A percentile compares a stretch with the other conserved stretches of the same genome.
phyloP scores from a whole-genome alignment of 176 grass and related monocot species.

The Hyparrhenia diplandra region DNA sequence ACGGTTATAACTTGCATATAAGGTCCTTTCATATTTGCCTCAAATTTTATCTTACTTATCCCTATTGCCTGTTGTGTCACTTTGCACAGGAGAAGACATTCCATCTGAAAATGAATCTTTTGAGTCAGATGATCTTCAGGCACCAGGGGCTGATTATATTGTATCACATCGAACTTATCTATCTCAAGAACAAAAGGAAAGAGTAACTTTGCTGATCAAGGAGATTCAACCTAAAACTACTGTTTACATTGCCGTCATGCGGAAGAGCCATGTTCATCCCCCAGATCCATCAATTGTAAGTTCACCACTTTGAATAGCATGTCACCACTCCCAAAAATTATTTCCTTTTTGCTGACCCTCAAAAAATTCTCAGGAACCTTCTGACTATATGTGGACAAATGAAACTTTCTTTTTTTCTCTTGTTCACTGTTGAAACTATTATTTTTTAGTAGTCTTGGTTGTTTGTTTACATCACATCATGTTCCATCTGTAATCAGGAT shows the following conservation, averaged over 20 bases:
- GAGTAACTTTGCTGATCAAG: slow-evolving; percentile 8
- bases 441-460: neutral
- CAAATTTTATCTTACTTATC: neutral
- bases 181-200: slow-evolving; percentile 21
- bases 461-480: neutral
- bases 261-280: neutral
- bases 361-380: neutral
- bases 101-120: neutral
- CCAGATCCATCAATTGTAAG: neutral
- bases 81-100: slow-evolving; percentile 14
- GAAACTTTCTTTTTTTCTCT: neutral
- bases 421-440: neutral
- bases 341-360: neutral
- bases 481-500: slow-evolving; percentile 8
- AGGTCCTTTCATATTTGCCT: neutral
- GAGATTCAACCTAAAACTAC: slow-evolving; percentile 21
- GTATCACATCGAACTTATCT: neutral
- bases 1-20: neutral
- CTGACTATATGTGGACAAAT: neutral
- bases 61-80: neutral
- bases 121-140: neutral
- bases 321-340: neutral
- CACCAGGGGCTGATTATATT: slow-evolving; percentile 1
- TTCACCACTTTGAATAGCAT: neutral
- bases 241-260: slow-evolving; percentile 27